phyloP scores from a whole-genome alignment of 31 red algal genomes.

The Porphyra umbilicalis region DNA sequence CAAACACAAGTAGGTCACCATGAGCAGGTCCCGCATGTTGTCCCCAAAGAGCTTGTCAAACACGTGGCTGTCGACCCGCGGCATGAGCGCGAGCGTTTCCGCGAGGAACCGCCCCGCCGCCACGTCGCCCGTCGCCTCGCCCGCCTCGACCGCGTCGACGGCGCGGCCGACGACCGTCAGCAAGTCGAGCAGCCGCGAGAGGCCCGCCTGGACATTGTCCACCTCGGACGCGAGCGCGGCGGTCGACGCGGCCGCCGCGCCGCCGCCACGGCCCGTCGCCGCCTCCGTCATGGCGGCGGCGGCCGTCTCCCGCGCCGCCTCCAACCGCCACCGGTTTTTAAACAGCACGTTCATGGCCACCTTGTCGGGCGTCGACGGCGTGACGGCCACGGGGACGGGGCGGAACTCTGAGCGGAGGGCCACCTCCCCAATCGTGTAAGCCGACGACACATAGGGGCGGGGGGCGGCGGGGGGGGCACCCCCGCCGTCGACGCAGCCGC shows the following conservation, averaged over 20 bases:
- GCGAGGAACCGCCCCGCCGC: constrained; percentile 64
- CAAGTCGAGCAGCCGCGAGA: constrained; percentile 45
- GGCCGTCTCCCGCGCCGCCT: constrained; percentile 8
- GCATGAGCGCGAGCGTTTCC: constrained; percentile 77
- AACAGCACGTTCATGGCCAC: constrained; percentile 47
- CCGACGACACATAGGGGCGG: constrained; percentile 32
- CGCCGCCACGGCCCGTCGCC: no score
- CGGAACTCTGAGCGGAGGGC: constrained; percentile 67
- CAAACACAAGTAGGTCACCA: constrained; percentile 76
- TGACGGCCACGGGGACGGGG: constrained; percentile 49
- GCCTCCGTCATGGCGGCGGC: neutral
- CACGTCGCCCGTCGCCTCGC: constrained; percentile 62
- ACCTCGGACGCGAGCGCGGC: constrained; percentile 55
- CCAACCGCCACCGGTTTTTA: constrained; percentile 41
- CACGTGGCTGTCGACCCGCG: constrained; percentile 40
- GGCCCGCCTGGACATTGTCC: constrained; percentile 66
- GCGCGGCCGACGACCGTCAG: constrained; percentile 56
- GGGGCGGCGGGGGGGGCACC: neutral
- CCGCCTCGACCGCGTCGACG: constrained; percentile 59
- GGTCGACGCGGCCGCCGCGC: neutral
- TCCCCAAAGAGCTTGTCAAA: constrained; percentile 77
- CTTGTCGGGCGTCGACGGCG: constrained; percentile 39
- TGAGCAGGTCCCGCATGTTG: constrained; percentile 74
- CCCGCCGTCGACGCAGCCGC: neutral
- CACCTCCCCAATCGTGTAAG: constrained; percentile 65